These are phyloP conservation scores for Colletotrichum phormii DNA, from an alignment of 2,329 filamentous ascomycete species.

Conservation along the genomic window DNA sequence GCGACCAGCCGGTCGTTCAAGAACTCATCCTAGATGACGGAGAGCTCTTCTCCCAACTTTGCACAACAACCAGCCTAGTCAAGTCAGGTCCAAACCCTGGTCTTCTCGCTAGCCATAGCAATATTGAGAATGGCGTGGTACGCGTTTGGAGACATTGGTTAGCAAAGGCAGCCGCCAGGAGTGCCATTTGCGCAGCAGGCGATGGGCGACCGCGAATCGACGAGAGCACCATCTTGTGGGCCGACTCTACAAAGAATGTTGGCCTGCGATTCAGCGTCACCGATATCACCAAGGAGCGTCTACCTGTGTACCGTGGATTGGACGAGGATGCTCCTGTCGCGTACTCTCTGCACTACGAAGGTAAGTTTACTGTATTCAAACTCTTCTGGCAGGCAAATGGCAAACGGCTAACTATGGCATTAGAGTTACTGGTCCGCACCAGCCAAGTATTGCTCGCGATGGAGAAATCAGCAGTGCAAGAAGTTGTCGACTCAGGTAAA, in stretches of 20 bases:
- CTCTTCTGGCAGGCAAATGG: too few species aligned
- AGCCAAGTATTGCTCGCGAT: slow-evolving; percentile 72
- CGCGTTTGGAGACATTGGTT: slow-evolving; percentile 82
- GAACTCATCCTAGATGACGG: slow-evolving; percentile 74
- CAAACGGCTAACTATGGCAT: slow-evolving; percentile 34
- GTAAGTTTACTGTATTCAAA: slow-evolving; percentile 56
- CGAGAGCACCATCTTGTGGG: slow-evolving; percentile 70
- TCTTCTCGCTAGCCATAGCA: slow-evolving; percentile 73
- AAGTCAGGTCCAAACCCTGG: slow-evolving; percentile 71
- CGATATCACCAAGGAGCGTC: slow-evolving; percentile 47
- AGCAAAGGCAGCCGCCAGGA: slow-evolving; percentile 61
- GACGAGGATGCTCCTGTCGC: slow-evolving; percentile 75
- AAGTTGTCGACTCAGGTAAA: slow-evolving; percentile 70
- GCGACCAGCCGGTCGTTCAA: slow-evolving; percentile 63
- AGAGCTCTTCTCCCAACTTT: slow-evolving; percentile 81
- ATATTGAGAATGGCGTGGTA: slow-evolving; percentile 75
- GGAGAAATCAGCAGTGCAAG: slow-evolving; percentile 73
- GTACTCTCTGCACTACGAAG: slow-evolving; percentile 79
- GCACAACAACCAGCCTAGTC: slow-evolving; percentile 75
- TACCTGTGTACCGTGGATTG: slow-evolving; percentile 65
- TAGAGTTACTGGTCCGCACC: slow-evolving; percentile 76
- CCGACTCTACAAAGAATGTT: slow-evolving; percentile 70
- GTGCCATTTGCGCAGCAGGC: slow-evolving; percentile 42
- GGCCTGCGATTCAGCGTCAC: slow-evolving; percentile 76
- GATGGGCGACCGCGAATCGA: slow-evolving; percentile 24